Base-by-base conservation (phyloP, 1,284 basidiomycete genomes). In the Cryptococcus sp. region DNA sequence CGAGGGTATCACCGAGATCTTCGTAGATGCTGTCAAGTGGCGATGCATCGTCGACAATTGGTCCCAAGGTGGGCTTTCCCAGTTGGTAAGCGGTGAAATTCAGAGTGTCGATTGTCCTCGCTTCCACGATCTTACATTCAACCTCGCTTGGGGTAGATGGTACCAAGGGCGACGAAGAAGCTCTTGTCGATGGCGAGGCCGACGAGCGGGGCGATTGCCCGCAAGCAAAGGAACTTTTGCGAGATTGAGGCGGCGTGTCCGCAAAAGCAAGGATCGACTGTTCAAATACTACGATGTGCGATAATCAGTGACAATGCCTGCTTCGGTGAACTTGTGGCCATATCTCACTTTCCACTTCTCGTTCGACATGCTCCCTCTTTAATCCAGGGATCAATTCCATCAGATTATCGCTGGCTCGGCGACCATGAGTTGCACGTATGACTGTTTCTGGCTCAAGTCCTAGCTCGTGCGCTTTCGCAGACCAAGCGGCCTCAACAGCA, bases 401-500 rank as follows among this genome's bases (percentile, higher is more conserved):
- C 52, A 87, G 81, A 72, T 87, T 87, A 78, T 87, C 86, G 65
- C 85, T 80, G 6, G 85, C 86, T 48, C 86, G 85, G 71, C 88
- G 86, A 69, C 88, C 88, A 73, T 90, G 88, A 15, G 88, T 89
- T 43, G 86, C 86, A 35, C 84, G 84, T 70, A 87, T 87, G 60
- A 88, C 85, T 57, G 83, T 81, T 58, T 69, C 65, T 2, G 85
- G 86, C 74, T 88, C 85, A 73, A 85, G 83, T 53, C 85, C 85
- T 48, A 88, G 83, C 72, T 88, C 86, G 46, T 80, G 79, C 3
- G 88, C 88, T 51, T 90, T 87, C 66, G 86, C 86, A 39, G 84
- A 84, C 88, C 88, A 90, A 7, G 88, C 88, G 6, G 87, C 86
- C 74, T 90, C 88, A 63, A 89, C 87, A 10, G 88, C 88, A 23